Percentiles rank a stretch among this genome's conserved stretches.
These are phyloP conservation scores for Pyricularia pennisetigena DNA, from an alignment of 2,329 filamentous ascomycete genomes.

Conservation along the genomic window DNA sequence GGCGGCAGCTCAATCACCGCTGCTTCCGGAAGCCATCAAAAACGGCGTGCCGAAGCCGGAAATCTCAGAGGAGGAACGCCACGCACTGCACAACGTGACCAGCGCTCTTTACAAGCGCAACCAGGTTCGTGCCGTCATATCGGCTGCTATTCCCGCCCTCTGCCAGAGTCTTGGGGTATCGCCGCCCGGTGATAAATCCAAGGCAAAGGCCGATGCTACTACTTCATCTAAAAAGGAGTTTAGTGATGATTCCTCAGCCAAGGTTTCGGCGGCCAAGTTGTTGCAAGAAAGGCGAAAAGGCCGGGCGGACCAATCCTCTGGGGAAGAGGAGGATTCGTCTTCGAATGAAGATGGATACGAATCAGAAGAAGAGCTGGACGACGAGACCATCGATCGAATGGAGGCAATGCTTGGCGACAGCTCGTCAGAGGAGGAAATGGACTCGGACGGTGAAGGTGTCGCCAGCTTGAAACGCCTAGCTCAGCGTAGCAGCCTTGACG, in stretches of 20 bases:
- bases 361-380: conserved; percentile 13
- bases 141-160: conserved; percentile 36
- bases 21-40: conserved; percentile 38
- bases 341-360: conserved; percentile 13
- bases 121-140: conserved; percentile 37
- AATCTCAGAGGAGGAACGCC: conserved; percentile 38
- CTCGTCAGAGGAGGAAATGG: conserved; percentile 19
- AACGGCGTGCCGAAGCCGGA: conserved; percentile 37
- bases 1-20: conserved; percentile 37
- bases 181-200: conserved; percentile 14
- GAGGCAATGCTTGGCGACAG: conserved; percentile 16
- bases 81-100: conserved; percentile 48
- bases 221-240: neutral
- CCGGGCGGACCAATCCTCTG: neutral
- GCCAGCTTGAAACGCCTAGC: conserved; percentile 1
- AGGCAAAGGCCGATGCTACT: conserved; percentile 13
- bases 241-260: neutral
- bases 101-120: conserved; percentile 44
- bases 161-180: conserved; percentile 38
- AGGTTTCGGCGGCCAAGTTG: neutral
- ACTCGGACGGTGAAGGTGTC: conserved; percentile 22
- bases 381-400: conserved; percentile 13
- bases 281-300: neutral
- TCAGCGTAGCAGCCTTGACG: neutral
- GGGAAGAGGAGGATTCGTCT: neutral